These are phyloP conservation scores for Ocimum tenuiflorum DNA, from an alignment of 257 asterid species.

Conservation along the genomic window DNA sequence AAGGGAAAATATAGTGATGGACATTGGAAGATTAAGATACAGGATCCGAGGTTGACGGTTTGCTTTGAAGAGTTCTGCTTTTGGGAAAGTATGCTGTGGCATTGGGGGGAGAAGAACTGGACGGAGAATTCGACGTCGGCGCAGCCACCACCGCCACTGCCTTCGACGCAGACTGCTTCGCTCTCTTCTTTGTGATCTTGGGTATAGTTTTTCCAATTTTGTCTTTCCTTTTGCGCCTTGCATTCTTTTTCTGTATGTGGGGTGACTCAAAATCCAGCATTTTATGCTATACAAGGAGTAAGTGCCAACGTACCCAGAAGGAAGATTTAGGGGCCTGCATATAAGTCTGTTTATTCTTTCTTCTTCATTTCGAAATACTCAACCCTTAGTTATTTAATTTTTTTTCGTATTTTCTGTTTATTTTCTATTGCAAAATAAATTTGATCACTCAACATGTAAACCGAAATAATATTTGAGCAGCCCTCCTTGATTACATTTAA, in stretches of 20 bases:
- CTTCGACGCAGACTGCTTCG: slow-evolving; percentile 23
- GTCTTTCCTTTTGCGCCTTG: neutral
- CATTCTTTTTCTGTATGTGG: slow-evolving; percentile 4
- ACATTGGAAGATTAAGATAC: slow-evolving; percentile 64
- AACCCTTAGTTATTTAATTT: too few relatives aligned
- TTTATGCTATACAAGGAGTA: slow-evolving; percentile 5
- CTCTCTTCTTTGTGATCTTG: slow-evolving; percentile 35
- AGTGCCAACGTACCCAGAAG: too few relatives aligned
- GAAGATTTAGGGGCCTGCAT: too few relatives aligned
- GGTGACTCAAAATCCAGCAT: neutral
- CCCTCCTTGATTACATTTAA: too few relatives aligned
- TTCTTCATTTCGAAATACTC: too few relatives aligned
- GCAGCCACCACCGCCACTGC: slow-evolving; percentile 38
- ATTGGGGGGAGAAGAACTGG: slow-evolving; percentile 88
- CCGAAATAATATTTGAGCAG: too few relatives aligned
- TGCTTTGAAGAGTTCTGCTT: slow-evolving; percentile 78
- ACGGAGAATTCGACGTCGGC: slow-evolving; percentile 55
- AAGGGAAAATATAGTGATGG: slow-evolving; percentile 69
- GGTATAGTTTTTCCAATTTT: neutral
- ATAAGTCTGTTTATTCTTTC: too few relatives aligned
- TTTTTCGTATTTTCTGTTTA: too few relatives aligned
- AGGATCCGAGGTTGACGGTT: slow-evolving; percentile 46
- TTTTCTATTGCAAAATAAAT: too few relatives aligned
- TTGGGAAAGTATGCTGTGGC: slow-evolving; percentile 96
- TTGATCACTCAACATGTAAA: too few relatives aligned